A percentile compares a stretch with the other conserved stretches of the same genome.
phyloP scores from a whole-genome alignment of 169 alveolate genomes.

The Eimeria zaria region DNA sequence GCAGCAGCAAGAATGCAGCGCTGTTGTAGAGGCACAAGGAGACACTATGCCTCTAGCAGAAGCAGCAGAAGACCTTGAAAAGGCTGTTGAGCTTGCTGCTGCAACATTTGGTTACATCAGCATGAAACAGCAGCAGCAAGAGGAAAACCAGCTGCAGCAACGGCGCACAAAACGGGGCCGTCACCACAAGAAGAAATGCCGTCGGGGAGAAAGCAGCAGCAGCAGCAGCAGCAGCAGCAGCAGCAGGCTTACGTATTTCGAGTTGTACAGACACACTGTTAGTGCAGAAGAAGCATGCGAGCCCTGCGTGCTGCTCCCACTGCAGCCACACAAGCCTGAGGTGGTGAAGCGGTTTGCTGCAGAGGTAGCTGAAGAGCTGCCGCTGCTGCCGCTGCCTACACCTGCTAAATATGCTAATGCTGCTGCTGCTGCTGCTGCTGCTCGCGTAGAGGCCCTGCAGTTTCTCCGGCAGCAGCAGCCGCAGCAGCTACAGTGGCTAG shows the following conservation, averaged over 20 bases:
- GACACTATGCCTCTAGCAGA: slow-evolving; percentile 73
- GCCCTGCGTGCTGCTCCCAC: slow-evolving; percentile 57
- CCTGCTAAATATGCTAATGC: slow-evolving; percentile 14
- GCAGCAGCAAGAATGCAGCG: slow-evolving; percentile 61
- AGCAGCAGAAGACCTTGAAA: slow-evolving; percentile 52
- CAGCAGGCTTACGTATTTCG: slow-evolving; percentile 13
- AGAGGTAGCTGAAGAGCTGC: slow-evolving; percentile 36
- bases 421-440: slow-evolving; percentile 73
- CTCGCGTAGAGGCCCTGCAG: slow-evolving; percentile 36
- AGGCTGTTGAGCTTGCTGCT: slow-evolving; percentile 5
- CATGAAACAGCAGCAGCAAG: slow-evolving; percentile 36
- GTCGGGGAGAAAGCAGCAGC: slow-evolving; percentile 32
- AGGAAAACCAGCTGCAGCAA: neutral
- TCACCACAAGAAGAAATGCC: slow-evolving; percentile 16
- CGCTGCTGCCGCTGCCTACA: slow-evolving; percentile 48
- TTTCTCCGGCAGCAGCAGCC: slow-evolving; percentile 43
- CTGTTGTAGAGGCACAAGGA: slow-evolving; percentile 35
- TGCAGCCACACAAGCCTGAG: slow-evolving; percentile 49
- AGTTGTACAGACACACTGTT: slow-evolving; percentile 33
- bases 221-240: slow-evolving; percentile 23
- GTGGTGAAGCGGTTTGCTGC: slow-evolving; percentile 57
- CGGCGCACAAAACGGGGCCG: neutral
- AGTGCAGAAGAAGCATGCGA: slow-evolving; percentile 64
- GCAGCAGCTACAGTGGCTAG: slow-evolving; percentile 64
- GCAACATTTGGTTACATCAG: slow-evolving; percentile 50